Evolutionary conservation across 306 rosid genomes (phyloP), one percentile per base, ranked within the genome.

Genomic region (Acacia confusa): DNA sequence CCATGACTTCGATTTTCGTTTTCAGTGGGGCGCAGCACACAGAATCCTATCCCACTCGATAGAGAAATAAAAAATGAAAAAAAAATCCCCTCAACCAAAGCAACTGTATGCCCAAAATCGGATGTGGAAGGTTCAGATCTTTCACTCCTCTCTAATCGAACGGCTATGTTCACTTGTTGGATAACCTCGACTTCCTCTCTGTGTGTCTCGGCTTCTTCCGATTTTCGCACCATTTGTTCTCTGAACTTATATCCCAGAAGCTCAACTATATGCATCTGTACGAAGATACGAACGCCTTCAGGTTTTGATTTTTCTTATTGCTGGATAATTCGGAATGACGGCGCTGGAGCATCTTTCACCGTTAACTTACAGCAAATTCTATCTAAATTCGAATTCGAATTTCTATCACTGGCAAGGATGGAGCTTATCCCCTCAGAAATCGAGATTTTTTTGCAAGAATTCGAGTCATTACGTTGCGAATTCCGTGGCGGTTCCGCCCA

Each of bases 261-360:
- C 83, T 25, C 84, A 63, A 67, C 63, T 76, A 20, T 58, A 72
- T 68, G 32, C 28, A 66, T 17, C 45, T 60, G 74, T 38, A 68
- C 41, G 16, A n/a, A 13, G 44, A 79, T 7, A 10, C 57, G 68
- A 61, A 32, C 57, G 36, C 55, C 60, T 58, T 17, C 44, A 71
- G 70, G 43, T 71, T 87, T 72, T 84, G n/a, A 80, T 40, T 66
- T 15, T 60, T 78, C 61, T 53, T 74, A 57, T 17, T 58, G 67
- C 60, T 76, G 58, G 78, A 79, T 78, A 69, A 7, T 79, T 71
- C 76, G 86, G 50, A 73, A 94, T 94, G 98, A 75, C 88, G 76
- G 78, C 94, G 70, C 78, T 92, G 43, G 98, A 94, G 57, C 81
- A 87, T 82, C 78, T 89, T 63, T 88, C 87, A 45, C 92, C 94